phyloP scores from a whole-genome alignment of 306 rosid species.

The Lathyrus sativus region DNA sequence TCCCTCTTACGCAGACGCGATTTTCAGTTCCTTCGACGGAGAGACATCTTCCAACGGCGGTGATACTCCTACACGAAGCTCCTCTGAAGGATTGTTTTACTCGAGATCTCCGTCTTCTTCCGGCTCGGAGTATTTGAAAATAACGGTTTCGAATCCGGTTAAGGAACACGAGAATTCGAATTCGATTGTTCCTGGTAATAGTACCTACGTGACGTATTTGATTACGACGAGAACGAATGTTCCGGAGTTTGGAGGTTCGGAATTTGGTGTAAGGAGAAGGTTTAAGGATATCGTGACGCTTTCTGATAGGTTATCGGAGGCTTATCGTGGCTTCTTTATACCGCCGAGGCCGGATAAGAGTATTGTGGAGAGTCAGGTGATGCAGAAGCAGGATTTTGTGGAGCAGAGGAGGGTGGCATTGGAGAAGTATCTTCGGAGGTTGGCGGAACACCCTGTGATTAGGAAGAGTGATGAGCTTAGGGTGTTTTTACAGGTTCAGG shows the following conservation, averaged over 20 bases:
- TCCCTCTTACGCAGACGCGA: slow-evolving; percentile 64
- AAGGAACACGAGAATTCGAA: slow-evolving; percentile 83
- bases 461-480: slow-evolving; percentile 79
- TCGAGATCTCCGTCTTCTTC: slow-evolving; percentile 58
- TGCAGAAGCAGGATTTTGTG: slow-evolving; percentile 98
- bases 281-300: slow-evolving; percentile 83
- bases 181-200: slow-evolving; percentile 81
- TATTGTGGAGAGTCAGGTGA: slow-evolving; percentile 95
- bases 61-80: slow-evolving; percentile 58
- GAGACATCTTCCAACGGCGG: slow-evolving; percentile 45
- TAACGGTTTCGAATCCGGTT: slow-evolving; percentile 83
- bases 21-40: slow-evolving; percentile 60
- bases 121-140: slow-evolving; percentile 60
- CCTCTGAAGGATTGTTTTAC: slow-evolving; percentile 47
- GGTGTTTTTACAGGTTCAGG: slow-evolving; percentile 82
- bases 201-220: slow-evolving; percentile 70
- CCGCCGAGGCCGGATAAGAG: slow-evolving; percentile 96
- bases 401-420: slow-evolving; percentile 92
- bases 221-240: slow-evolving; percentile 80
- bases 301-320: slow-evolving; percentile 81
- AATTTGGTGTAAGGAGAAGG: slow-evolving; percentile 77
- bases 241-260: slow-evolving; percentile 71
- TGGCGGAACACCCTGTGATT: slow-evolving; percentile 80
- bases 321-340: slow-evolving; percentile 84
- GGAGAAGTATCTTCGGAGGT: slow-evolving; percentile 79